These are phyloP conservation scores for Claviceps arundinis DNA, from an alignment of 2,329 filamentous ascomycete genomes.

Conservation along the genomic window DNA sequence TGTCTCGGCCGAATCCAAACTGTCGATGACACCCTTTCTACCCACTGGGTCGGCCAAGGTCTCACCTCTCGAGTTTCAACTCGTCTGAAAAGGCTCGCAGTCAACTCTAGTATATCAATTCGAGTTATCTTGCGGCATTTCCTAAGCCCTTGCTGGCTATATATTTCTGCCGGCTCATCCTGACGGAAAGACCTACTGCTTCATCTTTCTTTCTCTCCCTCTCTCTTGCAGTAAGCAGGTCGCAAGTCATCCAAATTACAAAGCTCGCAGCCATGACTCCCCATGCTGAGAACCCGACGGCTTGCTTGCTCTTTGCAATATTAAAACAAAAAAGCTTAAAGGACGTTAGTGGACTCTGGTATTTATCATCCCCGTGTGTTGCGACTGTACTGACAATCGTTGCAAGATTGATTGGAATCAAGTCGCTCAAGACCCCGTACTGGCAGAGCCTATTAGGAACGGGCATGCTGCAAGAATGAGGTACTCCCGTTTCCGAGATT, in stretches of 20 bases:
- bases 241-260: not conserved
- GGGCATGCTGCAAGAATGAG: constrained; percentile 49
- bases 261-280: constrained; percentile 28
- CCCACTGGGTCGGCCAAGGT: not conserved
- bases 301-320: constrained; percentile 46
- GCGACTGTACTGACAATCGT: not conserved
- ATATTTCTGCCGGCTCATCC: not conserved
- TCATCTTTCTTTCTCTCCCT: not conserved
- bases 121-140: not conserved
- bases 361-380: not conserved
- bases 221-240: not conserved
- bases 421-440: constrained; percentile 40
- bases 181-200: not conserved
- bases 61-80: not conserved
- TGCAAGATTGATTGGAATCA: constrained; percentile 45
- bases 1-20: not conserved
- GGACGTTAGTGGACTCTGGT: constrained; percentile 32
- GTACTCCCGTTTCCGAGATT: constrained; percentile 37
- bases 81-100: not conserved
- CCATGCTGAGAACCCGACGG: constrained; percentile 43
- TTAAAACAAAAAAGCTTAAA: constrained; percentile 46
- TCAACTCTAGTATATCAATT: not conserved
- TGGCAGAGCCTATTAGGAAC: constrained; percentile 41
- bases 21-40: not conserved
- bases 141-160: not conserved